Percentiles rank a stretch among this genome's conserved stretches.
phyloP scores from a whole-genome alignment of 495 filamentous ascomycete species.

The Elaphomyces granulatus region DNA sequence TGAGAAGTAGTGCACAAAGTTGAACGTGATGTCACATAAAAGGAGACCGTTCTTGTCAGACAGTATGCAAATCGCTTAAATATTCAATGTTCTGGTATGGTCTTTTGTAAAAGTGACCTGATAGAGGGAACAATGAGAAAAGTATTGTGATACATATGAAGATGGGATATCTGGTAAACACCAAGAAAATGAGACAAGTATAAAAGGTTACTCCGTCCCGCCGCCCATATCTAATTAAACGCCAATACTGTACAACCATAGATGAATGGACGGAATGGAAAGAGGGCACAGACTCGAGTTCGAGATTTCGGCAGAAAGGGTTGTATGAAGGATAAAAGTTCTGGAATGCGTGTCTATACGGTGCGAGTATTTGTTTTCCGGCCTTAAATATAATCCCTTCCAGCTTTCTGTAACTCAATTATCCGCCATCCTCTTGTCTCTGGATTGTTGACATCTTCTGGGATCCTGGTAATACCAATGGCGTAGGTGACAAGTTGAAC shows the following conservation, averaged over 20 bases:
- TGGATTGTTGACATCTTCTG: conserved; percentile 91
- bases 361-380: conserved; percentile 1
- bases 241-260: conserved; percentile 8
- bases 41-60: too few species aligned
- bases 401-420: conserved; percentile 98
- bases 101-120: too few species aligned
- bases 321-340: not conserved
- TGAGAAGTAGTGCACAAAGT: too few species aligned
- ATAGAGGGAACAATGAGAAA: too few species aligned
- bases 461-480: conserved; percentile 82
- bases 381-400: conserved; percentile 76
- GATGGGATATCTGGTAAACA: too few species aligned
- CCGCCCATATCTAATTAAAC: too few species aligned
- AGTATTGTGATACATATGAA: too few species aligned
- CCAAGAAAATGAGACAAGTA: too few species aligned
- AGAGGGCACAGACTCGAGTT: not conserved
- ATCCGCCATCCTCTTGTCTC: conserved; percentile 93
- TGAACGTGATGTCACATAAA: too few species aligned
- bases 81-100: too few species aligned
- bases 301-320: not conserved
- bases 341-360: conserved; percentile 1
- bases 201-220: too few species aligned
- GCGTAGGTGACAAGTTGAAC: conserved; percentile 97
- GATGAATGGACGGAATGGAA: conserved; percentile 7
- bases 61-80: too few species aligned